Conservation (phyloP, 2,329 filamentous ascomycete species). For the Ascosphaera aggregata region DNA sequence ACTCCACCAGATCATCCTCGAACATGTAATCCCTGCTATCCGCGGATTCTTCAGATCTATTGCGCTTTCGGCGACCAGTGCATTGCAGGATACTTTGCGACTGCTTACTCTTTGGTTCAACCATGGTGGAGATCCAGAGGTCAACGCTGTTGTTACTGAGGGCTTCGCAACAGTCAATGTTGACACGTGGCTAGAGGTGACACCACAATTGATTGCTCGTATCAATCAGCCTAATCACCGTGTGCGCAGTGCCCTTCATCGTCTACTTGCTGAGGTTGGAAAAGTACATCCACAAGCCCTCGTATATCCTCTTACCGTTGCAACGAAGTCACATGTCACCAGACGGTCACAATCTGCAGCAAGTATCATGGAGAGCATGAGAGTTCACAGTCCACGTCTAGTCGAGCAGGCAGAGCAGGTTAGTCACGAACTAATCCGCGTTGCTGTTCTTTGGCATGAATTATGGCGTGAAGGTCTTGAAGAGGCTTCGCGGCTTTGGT, state of each 20-base stretch:
- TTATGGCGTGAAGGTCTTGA: constrained; percentile 97
- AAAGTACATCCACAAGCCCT: constrained; percentile 86
- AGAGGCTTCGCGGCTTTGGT: constrained; percentile 89
- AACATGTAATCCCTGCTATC: constrained; percentile 86
- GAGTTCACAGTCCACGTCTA: constrained; percentile 72
- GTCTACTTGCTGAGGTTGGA: constrained; percentile 76
- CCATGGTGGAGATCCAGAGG: constrained; percentile 69
- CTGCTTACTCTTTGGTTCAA: constrained; percentile 91
- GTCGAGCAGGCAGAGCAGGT: constrained; percentile 92
- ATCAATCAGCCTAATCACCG: constrained; percentile 89
- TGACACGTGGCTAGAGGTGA: constrained; percentile 96
- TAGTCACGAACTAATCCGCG: constrained; percentile 87
- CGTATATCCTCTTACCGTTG: constrained; percentile 90
- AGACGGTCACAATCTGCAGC: constrained; percentile 69
- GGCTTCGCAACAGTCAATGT: constrained; percentile 82
- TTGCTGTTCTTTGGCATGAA: constrained; percentile 95
- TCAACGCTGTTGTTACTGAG: constrained; percentile 70
- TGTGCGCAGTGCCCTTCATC: constrained; percentile 77
- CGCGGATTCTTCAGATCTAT: constrained; percentile 97
- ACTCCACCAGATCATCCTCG: constrained; percentile 46
- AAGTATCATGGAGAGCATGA: constrained; percentile 96
- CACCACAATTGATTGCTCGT: constrained; percentile 86
- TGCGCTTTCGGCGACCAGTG: constrained; percentile 70
- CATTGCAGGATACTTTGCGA: constrained; percentile 81
- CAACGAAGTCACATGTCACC: constrained; percentile 84